Conservation (phyloP, 257 asterid species). For the Jasminum sambac region DNA sequence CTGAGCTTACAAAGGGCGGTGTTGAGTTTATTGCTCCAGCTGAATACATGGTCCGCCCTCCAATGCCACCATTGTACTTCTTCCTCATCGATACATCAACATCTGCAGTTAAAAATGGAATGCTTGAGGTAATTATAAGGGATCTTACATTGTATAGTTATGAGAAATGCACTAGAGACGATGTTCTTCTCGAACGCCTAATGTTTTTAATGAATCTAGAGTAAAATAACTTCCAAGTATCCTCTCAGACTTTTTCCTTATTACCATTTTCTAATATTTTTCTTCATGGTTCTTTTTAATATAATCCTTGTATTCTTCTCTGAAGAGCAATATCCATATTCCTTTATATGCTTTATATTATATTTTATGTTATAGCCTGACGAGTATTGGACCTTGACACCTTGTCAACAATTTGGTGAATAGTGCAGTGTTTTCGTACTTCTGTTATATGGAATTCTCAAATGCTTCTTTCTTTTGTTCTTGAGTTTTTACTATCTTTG, state of each 20-base stretch:
- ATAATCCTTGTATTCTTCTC: not conserved
- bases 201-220: not conserved
- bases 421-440: not conserved
- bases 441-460: not conserved
- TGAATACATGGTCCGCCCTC: slow-evolving; percentile 90
- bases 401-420: not conserved
- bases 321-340: not conserved
- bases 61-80: slow-evolving; percentile 80
- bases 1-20: slow-evolving; percentile 83
- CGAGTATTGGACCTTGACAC: not conserved
- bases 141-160: slow-evolving; percentile 9
- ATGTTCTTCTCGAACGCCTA: not conserved
- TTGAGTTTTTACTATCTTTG: not conserved
- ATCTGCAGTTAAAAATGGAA: slow-evolving; percentile 83
- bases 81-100: slow-evolving; percentile 88
- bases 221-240: not conserved
- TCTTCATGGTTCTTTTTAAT: not conserved
- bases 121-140: slow-evolving; percentile 70
- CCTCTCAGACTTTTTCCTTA: not conserved
- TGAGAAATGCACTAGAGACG: slow-evolving; percentile 16
- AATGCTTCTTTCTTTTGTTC: not conserved
- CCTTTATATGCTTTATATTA: not conserved
- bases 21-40: slow-evolving; percentile 83
- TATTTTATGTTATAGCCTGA: not conserved
- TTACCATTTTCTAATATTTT: not conserved